Evolutionary conservation across 176 grass and related monocot species (phyloP).

Genomic region (Oropetium thomaeum): DNA sequence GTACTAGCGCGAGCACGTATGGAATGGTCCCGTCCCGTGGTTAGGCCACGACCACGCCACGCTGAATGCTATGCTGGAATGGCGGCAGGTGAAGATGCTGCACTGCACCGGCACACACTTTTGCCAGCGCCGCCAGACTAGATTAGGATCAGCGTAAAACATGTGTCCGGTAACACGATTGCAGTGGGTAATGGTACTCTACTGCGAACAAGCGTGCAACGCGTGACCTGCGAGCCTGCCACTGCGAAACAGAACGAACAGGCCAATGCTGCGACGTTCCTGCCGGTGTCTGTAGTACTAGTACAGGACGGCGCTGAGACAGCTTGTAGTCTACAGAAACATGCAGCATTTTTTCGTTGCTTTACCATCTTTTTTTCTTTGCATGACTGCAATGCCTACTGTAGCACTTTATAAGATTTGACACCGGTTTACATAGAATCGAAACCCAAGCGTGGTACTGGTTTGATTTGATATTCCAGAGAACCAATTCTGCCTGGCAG

Average conservation of each 20-base stretch:
- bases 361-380: too few species aligned
- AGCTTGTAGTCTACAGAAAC: neutral
- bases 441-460: too few species aligned
- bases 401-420: too few species aligned
- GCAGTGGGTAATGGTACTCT: neutral
- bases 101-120: neutral
- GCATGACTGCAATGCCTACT: too few species aligned
- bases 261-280: neutral
- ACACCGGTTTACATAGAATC: neutral
- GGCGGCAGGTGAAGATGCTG: neutral
- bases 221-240: constrained; percentile 28
- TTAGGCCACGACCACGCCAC: neutral
- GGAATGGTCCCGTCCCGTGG: neutral
- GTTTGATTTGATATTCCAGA: too few species aligned
- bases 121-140: too few species aligned
- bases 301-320: constrained; percentile 6
- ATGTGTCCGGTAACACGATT: neutral
- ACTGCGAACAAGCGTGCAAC: constrained; percentile 19
- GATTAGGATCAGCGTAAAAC: neutral
- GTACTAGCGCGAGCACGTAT: neutral
- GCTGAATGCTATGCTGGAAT: constrained; percentile 20
- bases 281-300: constrained; percentile 21
- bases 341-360: neutral
- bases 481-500: too few species aligned
- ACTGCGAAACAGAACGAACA: too few species aligned